Base-by-base conservation (phyloP, 345 rosid genomes). In the Salix caprea region DNA sequence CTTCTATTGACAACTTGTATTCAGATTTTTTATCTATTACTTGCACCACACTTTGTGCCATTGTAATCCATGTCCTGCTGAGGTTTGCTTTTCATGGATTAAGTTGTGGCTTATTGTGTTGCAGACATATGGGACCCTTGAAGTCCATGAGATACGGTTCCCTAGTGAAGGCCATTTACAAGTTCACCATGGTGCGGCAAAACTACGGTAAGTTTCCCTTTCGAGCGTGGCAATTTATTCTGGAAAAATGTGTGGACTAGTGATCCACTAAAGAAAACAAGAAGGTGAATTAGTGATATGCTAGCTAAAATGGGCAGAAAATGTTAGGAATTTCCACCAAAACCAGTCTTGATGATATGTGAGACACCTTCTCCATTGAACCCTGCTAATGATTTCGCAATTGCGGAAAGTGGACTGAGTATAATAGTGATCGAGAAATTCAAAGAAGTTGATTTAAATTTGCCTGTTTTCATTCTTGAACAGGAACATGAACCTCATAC, bases 61-160 rank as follows among this genome's bases (percentile, higher is more conserved):
- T 60, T 58, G 61, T 61, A 44, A 11, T 28, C 32, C 30, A 21
- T 42, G 10, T 44, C n/a, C 12, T 3, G 14, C 37, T 14, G 23
- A 42, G 62, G 44, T 72, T 74, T 65, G 42, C 34, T 71, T 68
- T 58, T 16, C 24, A 5, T 37, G 70, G 70, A 26, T 72, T 77
- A 18, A 65, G 46, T 34, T 70, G 42, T 56, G 61, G 58, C 15
- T 58, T 34, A 44, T 79, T 60, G 70, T 83, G 73, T 67, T 73
- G 54, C 83, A 96, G 98, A 65, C 97, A 92, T 76, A 94, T 92
- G 97, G 97, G 99, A 71, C 71, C 97, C 24, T 80, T 94, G 87
- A 87, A 87, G 79, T 87, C 89, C 70, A 84, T 86, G 91, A 88
- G 78, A 74, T 79, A 86, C 40, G 98, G 97, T 75, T 86, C 90